Conservation (phyloP, 331 rosid genomes). For the Acacia concinna region DNA sequence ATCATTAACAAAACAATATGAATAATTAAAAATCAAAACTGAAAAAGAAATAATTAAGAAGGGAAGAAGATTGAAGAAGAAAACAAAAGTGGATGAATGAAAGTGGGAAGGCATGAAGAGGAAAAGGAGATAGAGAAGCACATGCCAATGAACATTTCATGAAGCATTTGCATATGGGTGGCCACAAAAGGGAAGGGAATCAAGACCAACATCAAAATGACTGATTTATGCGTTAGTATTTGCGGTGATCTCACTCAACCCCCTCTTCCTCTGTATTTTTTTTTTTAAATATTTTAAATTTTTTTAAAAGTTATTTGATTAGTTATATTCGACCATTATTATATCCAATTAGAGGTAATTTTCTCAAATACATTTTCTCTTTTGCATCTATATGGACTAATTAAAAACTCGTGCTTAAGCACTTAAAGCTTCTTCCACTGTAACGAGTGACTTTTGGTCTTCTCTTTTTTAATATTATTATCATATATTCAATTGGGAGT, state of each 20-base stretch:
- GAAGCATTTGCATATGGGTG: constrained; percentile 22
- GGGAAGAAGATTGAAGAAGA: constrained; percentile 18
- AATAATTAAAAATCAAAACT: not conserved
- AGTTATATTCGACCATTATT: no score
- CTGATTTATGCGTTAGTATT: constrained; percentile 32
- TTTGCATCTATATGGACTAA: no score
- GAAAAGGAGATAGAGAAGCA: constrained; percentile 32
- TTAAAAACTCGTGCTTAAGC: no score
- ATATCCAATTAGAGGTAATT: no score
- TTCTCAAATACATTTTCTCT: no score
- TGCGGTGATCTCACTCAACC: constrained; percentile 33
- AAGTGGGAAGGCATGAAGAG: constrained; percentile 26
- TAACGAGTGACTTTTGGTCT: no score
- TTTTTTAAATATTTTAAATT: not conserved
- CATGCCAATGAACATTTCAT: constrained; percentile 35
- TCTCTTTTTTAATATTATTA: no score
- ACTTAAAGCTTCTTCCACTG: no score
- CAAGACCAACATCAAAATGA: constrained; percentile 32
- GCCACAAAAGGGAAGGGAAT: constrained; percentile 30
- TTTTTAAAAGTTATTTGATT: no score
- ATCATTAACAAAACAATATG: constrained; percentile 1
- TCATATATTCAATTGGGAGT: no score
- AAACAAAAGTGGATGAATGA: constrained; percentile 37
- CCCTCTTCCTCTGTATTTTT: not conserved
- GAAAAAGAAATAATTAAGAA: constrained; percentile 10